Percentiles rank a stretch among this genome's conserved stretches.
Evolutionary conservation across 2,329 filamentous ascomycete genomes (phyloP).

Genomic region (Neonectria neomacrospora): DNA sequence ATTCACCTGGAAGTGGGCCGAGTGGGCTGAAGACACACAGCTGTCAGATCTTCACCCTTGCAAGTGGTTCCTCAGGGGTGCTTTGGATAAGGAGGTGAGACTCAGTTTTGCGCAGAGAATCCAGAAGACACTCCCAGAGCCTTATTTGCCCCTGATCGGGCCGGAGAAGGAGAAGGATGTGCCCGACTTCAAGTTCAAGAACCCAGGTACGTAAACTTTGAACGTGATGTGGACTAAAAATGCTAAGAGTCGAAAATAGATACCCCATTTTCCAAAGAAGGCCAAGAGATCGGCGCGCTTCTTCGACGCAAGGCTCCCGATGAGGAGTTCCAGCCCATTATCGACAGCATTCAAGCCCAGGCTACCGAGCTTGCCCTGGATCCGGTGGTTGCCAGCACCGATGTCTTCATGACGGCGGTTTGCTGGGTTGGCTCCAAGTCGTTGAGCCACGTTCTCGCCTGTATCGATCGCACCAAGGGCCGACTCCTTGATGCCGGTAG

Average conservation of each 20-base stretch:
- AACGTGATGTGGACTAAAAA: neutral
- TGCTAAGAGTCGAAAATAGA: conserved; percentile 57
- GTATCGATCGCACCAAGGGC: conserved; percentile 94
- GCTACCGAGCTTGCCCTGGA: conserved; percentile 79
- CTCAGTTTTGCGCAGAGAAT: conserved; percentile 96
- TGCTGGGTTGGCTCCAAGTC: conserved; percentile 96
- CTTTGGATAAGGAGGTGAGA: conserved; percentile 95
- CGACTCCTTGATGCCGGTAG: conserved; percentile 83
- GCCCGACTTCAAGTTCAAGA: conserved; percentile 92
- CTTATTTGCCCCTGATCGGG: conserved; percentile 83
- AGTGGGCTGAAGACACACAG: conserved; percentile 90
- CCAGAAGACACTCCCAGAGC: conserved; percentile 88
- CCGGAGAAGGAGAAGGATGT: conserved; percentile 93
- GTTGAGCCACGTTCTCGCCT: conserved; percentile 92
- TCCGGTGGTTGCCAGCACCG: conserved; percentile 85
- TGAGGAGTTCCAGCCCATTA: conserved; percentile 84
- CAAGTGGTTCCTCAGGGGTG: conserved; percentile 92
- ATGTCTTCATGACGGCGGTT: conserved; percentile 93
- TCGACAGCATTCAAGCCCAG: conserved; percentile 83
- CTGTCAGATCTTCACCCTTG: conserved; percentile 82
- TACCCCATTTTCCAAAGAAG: conserved; percentile 84
- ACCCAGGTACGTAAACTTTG: conserved; percentile 68
- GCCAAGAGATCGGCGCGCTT: conserved; percentile 81
- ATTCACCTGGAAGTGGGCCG: conserved; percentile 99
- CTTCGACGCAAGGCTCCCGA: conserved; percentile 87